Conservation (phyloP, 2,329 filamentous ascomycete species). For the Colletotrichum orbiculare region DNA sequence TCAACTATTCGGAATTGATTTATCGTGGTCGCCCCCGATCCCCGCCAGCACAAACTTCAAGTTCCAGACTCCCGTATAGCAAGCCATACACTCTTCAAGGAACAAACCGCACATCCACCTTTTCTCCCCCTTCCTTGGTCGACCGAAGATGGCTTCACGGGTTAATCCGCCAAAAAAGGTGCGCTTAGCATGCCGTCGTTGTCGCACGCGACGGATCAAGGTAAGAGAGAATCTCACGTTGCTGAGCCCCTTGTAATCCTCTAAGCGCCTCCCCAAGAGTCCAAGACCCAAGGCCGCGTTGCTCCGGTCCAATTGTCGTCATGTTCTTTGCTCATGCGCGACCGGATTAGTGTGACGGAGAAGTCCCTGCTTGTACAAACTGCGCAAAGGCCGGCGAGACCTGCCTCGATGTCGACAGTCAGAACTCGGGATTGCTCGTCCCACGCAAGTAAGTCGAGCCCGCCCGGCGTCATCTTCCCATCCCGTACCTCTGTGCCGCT, state of each 20-base stretch:
- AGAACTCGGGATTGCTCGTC: constrained; percentile 47
- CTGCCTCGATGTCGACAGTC: constrained; percentile 51
- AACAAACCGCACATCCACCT: not conserved
- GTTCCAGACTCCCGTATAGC: too few relatives aligned
- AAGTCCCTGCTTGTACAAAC: constrained; percentile 50
- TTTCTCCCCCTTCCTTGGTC: not conserved
- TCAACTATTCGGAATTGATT: too few relatives aligned
- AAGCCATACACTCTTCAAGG: too few relatives aligned
- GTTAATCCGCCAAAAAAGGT: constrained; percentile 46
- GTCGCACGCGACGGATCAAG: constrained; percentile 50
- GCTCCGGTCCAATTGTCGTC: constrained; percentile 10
- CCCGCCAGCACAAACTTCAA: too few relatives aligned
- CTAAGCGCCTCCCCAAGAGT: too few relatives aligned
- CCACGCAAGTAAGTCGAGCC: constrained; percentile 45
- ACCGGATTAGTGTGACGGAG: constrained; percentile 48
- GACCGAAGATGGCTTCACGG: constrained; percentile 14
- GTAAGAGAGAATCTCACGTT: constrained; percentile 34
- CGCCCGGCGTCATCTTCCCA: too few relatives aligned
- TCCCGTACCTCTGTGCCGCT: too few relatives aligned
- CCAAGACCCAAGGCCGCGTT: constrained; percentile 5
- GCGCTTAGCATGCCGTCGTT: constrained; percentile 50
- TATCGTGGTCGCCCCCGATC: too few relatives aligned
- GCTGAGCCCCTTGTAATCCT: too few relatives aligned
- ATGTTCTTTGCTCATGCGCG: constrained; percentile 2
- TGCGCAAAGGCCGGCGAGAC: constrained; percentile 48